These are phyloP conservation scores for Eucalyptus cloeziana DNA, from an alignment of 345 rosid genomes.

Conservation along the genomic window DNA sequence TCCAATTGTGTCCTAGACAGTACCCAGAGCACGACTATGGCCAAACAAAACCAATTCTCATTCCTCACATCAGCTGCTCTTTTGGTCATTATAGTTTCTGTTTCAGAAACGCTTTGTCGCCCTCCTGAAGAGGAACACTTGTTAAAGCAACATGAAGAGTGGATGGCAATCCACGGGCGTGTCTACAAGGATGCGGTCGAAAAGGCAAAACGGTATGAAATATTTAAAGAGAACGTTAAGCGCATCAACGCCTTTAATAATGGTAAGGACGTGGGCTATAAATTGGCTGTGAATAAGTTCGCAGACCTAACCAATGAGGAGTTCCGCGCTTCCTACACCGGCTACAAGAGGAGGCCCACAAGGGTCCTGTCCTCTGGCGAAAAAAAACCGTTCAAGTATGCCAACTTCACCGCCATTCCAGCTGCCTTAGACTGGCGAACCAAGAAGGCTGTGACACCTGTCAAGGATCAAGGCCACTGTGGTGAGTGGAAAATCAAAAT, in stretches of 20 bases:
- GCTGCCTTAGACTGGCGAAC: constrained; percentile 22
- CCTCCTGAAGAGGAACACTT: constrained; percentile 8
- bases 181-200: not conserved
- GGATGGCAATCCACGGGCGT: constrained; percentile 10
- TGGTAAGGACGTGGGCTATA: not conserved
- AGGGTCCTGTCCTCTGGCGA: not conserved
- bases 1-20: not conserved
- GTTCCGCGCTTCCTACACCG: constrained; percentile 10
- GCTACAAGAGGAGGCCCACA: not conserved
- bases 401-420: constrained; percentile 8
- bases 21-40: not conserved
- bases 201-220: not conserved
- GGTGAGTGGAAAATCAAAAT: constrained; percentile 3
- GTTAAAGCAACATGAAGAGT: constrained; percentile 13
- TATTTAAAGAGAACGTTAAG: constrained; percentile 4
- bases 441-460: constrained; percentile 20
- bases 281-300: constrained; percentile 10
- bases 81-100: not conserved
- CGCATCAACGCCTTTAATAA: constrained; percentile 3
- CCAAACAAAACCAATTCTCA: not conserved
- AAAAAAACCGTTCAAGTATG: not conserved
- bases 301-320: constrained; percentile 20
- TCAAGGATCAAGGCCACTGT: constrained; percentile 25
- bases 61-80: not conserved
- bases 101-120: not conserved